A percentile compares a stretch with the other conserved stretches of the same genome.
Conservation (phyloP, 257 asterid species). For the Solanum etuberosum region DNA sequence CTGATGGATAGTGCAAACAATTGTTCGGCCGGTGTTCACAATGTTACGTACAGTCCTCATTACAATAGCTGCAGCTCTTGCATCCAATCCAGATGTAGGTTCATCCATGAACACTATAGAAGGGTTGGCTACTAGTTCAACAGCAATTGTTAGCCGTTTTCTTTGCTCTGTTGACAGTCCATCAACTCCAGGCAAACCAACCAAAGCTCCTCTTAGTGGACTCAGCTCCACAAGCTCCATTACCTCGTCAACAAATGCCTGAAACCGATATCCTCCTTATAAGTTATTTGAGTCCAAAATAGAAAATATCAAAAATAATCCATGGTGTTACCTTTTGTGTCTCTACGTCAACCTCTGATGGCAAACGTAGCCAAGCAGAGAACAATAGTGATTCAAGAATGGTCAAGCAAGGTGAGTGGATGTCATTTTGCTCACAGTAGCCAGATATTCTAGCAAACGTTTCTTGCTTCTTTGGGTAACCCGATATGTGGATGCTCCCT, state of each 20-base stretch:
- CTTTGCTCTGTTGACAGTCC: conserved; percentile 94
- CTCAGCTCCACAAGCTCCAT: conserved; percentile 94
- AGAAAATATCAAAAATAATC: neutral
- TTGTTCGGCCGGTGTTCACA: conserved; percentile 90
- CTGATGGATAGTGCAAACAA: conserved; percentile 94
- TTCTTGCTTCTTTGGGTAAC: conserved; percentile 81
- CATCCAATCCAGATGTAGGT: conserved; percentile 96
- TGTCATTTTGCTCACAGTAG: conserved; percentile 93
- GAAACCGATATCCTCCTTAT: conserved; percentile 11
- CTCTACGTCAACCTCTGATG: conserved; percentile 64
- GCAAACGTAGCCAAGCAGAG: conserved; percentile 86
- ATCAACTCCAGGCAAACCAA: conserved; percentile 90
- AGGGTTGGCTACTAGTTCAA: conserved; percentile 93
- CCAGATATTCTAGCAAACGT: conserved; percentile 97
- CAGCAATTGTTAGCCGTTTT: conserved; percentile 88
- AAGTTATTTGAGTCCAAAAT: conserved; percentile 11
- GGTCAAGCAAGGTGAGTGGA: conserved; percentile 93
- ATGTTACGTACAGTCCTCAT: conserved; percentile 96
- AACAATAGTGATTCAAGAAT: conserved; percentile 76
- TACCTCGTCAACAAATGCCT: conserved; percentile 95
- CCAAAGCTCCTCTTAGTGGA: conserved; percentile 73
- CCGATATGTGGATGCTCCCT: conserved; percentile 76
- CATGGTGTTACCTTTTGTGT: conserved; percentile 63
- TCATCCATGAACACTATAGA: conserved; percentile 93
- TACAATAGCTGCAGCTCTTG: conserved; percentile 95